Base-by-base conservation (phyloP, 2,329 filamentous ascomycete genomes). In the Monilinia vaccinii-corymbosi region DNA sequence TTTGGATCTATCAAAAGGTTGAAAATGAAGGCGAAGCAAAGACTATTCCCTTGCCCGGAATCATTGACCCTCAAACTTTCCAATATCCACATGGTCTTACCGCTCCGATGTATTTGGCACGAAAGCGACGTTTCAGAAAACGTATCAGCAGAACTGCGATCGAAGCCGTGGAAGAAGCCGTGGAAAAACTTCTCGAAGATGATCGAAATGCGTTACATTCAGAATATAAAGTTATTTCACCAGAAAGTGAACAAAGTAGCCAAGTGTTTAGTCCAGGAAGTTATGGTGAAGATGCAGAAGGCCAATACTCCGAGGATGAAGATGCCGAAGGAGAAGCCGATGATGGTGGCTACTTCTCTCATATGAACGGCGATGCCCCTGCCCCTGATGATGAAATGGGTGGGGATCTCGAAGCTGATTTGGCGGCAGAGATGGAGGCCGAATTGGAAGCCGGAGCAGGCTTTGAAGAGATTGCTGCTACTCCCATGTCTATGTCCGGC, bases 1-100 rank as follows among this genome's bases (percentile, higher is more conserved):
- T 89, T 11, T 74, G 88, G 18, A 83, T 89, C 0, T 75, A 87
- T 60, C 84, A 84, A 2, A 74, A 70, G 9, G 79, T 87, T 28
- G 73, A 78, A 45, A 81, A 72, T 8, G 81, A 83, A 63, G 74
- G 78, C 23, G 79, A 82, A 64, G 80, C 79, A 6, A 67, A 67
- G 51, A 69, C 62, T 9, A 67, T 68, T 21, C 49, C 60, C 3
- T 59, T 72, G 31, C 71, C 71, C 11, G 63, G 62, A 21, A 66
- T 63, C 18, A 62, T 72, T n/a, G 68, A 72, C 49, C 66, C 62
- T n/a, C 60, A 64, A 9, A 71, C 70, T 6, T 68, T 66, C 51
- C 70, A 72, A 62, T 73, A 70, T 60, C 79, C 81, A 3, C 81
- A 84, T 69, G 82, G 82, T 21, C 72, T 85, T 16, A 84, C 82